Evolutionary conservation across 2,329 filamentous ascomycete species (phyloP).

Genomic region (Atkinsonella hypoxylon): DNA sequence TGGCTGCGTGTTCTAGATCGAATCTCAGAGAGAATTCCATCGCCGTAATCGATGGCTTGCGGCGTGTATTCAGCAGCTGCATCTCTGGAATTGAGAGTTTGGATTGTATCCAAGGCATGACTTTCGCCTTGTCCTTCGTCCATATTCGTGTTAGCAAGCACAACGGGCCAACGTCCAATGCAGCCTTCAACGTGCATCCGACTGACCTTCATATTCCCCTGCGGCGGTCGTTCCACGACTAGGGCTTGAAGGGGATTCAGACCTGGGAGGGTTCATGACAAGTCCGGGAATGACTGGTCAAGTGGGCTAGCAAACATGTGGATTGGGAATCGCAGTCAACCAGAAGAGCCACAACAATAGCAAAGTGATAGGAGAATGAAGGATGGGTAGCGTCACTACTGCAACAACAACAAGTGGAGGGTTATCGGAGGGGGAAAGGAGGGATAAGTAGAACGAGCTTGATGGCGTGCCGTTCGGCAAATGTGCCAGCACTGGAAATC

Average conservation of each 20-base stretch:
- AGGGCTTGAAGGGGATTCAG: neutral
- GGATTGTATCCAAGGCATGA: slow-evolving; percentile 14
- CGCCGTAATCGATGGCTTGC: slow-evolving; percentile 26
- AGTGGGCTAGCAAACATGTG: neutral
- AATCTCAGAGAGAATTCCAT: slow-evolving; percentile 22
- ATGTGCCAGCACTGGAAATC: neutral
- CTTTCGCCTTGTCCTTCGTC: slow-evolving; percentile 15
- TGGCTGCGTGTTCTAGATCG: slow-evolving; percentile 22
- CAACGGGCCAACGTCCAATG: neutral
- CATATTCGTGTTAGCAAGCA: neutral
- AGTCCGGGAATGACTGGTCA: neutral
- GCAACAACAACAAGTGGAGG: neutral
- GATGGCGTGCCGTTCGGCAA: neutral
- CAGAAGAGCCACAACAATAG: neutral
- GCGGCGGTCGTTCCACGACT: neutral
- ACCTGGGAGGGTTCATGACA: neutral
- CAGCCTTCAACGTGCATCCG: neutral
- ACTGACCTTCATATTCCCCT: slow-evolving; percentile 1
- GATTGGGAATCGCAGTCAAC: neutral
- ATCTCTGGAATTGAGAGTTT: slow-evolving; percentile 26
- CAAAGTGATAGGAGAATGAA: neutral
- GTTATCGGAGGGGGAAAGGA: neutral
- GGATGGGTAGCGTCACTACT: neutral
- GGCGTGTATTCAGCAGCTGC: slow-evolving; percentile 27
- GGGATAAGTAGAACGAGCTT: neutral